phyloP scores from a whole-genome alignment of 352 stramenopile species.

The Blastocystis hominis region DNA sequence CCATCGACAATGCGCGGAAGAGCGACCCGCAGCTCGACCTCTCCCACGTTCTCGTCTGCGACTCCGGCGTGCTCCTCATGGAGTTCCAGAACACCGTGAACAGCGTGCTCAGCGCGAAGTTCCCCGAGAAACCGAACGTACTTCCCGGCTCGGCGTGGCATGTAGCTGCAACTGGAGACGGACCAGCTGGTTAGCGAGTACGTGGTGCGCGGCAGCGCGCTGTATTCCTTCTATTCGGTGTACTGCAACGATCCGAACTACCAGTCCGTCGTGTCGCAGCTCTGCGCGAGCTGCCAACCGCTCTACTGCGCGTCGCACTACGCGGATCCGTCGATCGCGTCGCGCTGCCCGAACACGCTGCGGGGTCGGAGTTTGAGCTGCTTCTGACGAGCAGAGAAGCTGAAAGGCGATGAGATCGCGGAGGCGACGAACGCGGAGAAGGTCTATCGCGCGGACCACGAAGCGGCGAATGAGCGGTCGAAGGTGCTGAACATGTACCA shows the following conservation, averaged over 20 bases:
- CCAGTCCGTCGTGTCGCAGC: neutral
- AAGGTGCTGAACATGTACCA: slow-evolving; percentile 19
- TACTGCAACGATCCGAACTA: neutral
- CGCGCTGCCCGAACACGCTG: neutral
- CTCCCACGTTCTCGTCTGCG: neutral
- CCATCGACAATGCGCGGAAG: neutral
- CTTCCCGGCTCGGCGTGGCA: neutral
- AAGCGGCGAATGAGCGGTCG: neutral
- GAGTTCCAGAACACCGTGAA: neutral
- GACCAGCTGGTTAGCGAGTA: neutral
- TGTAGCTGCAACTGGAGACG: neutral
- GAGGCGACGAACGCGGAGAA: neutral
- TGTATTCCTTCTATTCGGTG: slow-evolving; percentile 26
- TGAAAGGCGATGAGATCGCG: neutral
- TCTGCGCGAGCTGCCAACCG: neutral
- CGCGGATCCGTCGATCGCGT: neutral
- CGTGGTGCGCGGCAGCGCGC: neutral
- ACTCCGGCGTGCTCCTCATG: neutral
- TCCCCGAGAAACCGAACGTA: neutral
- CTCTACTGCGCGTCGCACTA: neutral
- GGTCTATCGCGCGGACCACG: neutral
- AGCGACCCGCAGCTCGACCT: neutral
- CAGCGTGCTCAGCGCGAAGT: neutral
- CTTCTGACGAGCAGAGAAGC: neutral
- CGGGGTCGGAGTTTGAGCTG: neutral